Percentiles rank a stretch among this genome's conserved stretches.
Evolutionary conservation across 805 yeast genomes (phyloP).

Genomic region (Jamesozyma gamospora): DNA sequence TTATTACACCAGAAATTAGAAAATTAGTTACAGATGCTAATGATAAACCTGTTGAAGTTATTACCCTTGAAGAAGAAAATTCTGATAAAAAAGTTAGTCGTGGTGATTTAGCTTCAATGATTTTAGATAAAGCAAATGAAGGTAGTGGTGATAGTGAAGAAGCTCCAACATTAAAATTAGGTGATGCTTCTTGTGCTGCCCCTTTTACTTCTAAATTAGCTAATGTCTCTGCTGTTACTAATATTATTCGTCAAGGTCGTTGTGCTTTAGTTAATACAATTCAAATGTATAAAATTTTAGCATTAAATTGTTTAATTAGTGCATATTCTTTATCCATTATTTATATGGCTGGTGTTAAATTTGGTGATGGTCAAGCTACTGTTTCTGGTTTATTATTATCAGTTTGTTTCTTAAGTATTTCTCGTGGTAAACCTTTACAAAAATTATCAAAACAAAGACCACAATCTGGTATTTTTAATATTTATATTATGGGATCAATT

Average conservation of each 20-base stretch:
- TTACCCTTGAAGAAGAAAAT: constrained; percentile 28
- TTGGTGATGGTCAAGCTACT: constrained; percentile 97
- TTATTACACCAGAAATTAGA: constrained; percentile 64
- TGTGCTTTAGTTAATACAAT: constrained; percentile 95
- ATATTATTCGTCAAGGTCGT: constrained; percentile 94
- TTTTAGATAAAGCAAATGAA: constrained; percentile 18
- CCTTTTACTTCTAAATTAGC: constrained; percentile 94
- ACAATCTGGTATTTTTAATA: constrained; percentile 92
- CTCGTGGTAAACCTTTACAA: constrained; percentile 85
- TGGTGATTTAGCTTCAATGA: constrained; percentile 37
- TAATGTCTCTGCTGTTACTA: constrained; percentile 84
- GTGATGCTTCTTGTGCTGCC: constrained; percentile 98
- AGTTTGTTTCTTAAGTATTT: constrained; percentile 89
- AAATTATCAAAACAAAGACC: constrained; percentile 90
- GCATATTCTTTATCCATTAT: constrained; percentile 92
- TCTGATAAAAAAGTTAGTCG: constrained; percentile 43
- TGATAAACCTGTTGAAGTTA: constrained; percentile 30
- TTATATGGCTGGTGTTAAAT: constrained; percentile 93
- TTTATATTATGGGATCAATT: constrained; percentile 95
- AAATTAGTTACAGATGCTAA: constrained; percentile 46
- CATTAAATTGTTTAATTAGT: constrained; percentile 90
- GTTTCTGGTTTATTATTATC: constrained; percentile 86
- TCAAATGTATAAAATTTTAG: constrained; percentile 97
- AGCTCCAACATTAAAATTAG: constrained; percentile 87
- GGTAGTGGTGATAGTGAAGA: constrained; percentile 45